Conservation (phyloP, 148 eudicot genomes). For the Arctostaphylos glauca region DNA sequence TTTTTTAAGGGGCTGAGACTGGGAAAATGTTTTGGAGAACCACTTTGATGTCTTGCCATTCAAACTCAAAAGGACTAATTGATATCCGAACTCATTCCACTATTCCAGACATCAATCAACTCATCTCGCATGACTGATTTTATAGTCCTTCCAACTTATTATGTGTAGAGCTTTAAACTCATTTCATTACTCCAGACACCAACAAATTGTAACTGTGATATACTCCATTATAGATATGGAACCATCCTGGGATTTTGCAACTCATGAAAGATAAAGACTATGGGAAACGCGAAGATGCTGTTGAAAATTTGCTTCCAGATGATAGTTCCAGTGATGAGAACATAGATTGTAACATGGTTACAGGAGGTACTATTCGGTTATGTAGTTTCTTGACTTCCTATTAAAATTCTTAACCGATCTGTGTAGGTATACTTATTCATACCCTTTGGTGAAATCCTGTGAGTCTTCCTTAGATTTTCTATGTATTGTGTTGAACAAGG, state of each 20-base stretch:
- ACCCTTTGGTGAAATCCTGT: not conserved
- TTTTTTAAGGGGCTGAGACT: not conserved
- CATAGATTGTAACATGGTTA: conserved; percentile 51
- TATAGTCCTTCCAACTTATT: not conserved
- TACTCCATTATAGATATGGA: conserved; percentile 65
- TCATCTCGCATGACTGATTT: not conserved
- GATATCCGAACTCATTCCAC: not conserved
- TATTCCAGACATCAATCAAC: not conserved
- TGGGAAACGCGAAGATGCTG: conserved; percentile 52
- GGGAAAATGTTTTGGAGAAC: not conserved
- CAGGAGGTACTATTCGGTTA: conserved; percentile 55
- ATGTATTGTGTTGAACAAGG: too few species aligned
- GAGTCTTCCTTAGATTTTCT: not conserved
- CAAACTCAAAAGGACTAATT: not conserved
- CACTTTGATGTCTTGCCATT: not conserved
- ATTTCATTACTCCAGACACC: not conserved
- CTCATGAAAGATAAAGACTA: conserved; percentile 69
- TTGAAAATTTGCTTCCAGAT: conserved; percentile 57
- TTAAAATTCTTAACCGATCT: not conserved
- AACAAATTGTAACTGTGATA: conserved; percentile 14
- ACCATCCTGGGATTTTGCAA: conserved; percentile 91
- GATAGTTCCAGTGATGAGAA: conserved; percentile 85
- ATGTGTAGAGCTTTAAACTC: not conserved
- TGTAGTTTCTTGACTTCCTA: not conserved
- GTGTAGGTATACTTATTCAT: not conserved